A percentile compares a stretch with the other conserved stretches of the same genome.
phyloP scores from a whole-genome alignment of 2,329 filamentous ascomycete genomes.

The Pleoardoris graminearum region DNA sequence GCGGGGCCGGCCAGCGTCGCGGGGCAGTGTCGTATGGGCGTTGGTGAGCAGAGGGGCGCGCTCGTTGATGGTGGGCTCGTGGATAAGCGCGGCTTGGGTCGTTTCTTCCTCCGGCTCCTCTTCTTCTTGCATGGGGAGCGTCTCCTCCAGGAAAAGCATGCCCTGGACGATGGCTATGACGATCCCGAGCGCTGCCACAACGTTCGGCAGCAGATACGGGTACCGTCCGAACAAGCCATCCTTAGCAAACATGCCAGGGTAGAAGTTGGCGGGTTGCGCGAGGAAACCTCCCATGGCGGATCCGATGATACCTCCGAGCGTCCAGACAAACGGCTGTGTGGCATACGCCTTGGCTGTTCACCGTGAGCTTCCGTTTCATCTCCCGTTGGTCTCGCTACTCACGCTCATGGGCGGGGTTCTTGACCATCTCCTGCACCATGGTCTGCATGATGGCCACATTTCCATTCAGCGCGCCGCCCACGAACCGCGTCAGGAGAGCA shows the following conservation, averaged over 20 bases:
- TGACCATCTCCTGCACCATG: conserved; percentile 91
- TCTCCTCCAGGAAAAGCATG: conserved; percentile 81
- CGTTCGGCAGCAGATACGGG: conserved; percentile 86
- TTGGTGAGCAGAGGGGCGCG: conserved; percentile 59
- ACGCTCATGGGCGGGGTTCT: conserved; percentile 87
- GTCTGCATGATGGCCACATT: conserved; percentile 90
- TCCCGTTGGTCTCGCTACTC: conserved; percentile 46
- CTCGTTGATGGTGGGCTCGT: conserved; percentile 61
- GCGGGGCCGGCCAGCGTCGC: conserved; percentile 35
- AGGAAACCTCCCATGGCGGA: conserved; percentile 85
- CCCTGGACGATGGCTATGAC: conserved; percentile 78
- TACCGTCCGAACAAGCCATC: conserved; percentile 74
- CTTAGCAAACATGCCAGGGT: conserved; percentile 70
- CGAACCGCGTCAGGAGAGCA: conserved; percentile 72
- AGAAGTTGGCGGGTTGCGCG: conserved; percentile 74
- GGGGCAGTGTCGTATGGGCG: conserved; percentile 57
- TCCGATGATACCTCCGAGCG: conserved; percentile 84
- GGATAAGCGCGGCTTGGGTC: conserved; percentile 68
- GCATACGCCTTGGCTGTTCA: conserved; percentile 76
- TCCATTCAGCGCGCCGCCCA: conserved; percentile 84
- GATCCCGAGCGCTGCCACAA: conserved; percentile 77
- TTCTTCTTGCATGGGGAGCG: conserved; percentile 65
- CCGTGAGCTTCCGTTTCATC: conserved; percentile 9
- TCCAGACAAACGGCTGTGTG: conserved; percentile 94
- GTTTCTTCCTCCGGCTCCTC: conserved; percentile 37